Evolutionary conservation across 2,329 filamentous ascomycete species (phyloP).

Genomic region (Thelonectria rubi): DNA sequence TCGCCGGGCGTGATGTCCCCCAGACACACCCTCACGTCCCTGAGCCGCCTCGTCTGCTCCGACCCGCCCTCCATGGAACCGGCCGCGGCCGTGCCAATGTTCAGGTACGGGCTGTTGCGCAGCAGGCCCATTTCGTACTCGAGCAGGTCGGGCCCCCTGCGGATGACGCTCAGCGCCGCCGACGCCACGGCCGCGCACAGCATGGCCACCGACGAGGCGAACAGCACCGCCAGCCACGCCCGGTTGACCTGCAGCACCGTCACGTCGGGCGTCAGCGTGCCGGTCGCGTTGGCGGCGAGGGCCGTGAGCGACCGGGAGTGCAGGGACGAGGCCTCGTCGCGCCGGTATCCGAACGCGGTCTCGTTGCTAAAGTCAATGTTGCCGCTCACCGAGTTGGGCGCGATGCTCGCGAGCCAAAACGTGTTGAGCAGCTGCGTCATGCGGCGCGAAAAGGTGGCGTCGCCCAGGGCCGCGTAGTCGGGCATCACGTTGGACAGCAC

Average conservation of each 20-base stretch:
- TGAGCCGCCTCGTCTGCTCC: not conserved
- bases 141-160: too few species aligned
- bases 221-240: conserved; percentile 10
- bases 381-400: conserved; percentile 12
- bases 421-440: conserved; percentile 19
- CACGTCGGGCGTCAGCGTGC: not conserved
- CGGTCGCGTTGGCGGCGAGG: not conserved
- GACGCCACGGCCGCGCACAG: not conserved
- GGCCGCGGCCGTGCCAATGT: too few species aligned
- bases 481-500: too few species aligned
- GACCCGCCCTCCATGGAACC: too few species aligned
- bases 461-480: not conserved
- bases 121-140: too few species aligned
- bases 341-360: too few species aligned
- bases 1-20: not conserved
- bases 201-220: conserved; percentile 13
- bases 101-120: too few species aligned
- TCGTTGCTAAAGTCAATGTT: conserved; percentile 6
- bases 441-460: conserved; percentile 5
- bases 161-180: too few species aligned
- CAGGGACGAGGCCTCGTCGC: too few species aligned
- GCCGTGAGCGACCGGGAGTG: too few species aligned
- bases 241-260: not conserved
- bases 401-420: conserved; percentile 20
- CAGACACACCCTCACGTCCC: not conserved